These are phyloP conservation scores for Ceratocystis huliohia DNA, from an alignment of 2,329 filamentous ascomycete species.

Conservation along the genomic window DNA sequence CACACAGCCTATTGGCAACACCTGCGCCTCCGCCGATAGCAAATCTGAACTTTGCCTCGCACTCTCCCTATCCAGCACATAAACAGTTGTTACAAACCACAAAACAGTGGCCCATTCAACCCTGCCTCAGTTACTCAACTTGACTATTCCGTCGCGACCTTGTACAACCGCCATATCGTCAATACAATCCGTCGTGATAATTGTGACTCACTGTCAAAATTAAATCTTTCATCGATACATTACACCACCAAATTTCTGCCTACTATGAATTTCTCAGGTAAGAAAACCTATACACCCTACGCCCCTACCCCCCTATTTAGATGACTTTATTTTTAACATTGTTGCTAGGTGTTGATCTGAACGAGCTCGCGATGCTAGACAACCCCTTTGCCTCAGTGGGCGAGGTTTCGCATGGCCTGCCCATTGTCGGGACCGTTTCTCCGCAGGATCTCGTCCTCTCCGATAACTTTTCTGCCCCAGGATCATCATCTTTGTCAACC, in stretches of 20 bases:
- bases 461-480: slow-evolving; percentile 62
- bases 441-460: slow-evolving; percentile 67
- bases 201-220: background rate
- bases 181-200: background rate
- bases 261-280: slow-evolving; percentile 19
- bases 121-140: background rate
- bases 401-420: background rate
- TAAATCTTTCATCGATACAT: background rate
- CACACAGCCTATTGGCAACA: slow-evolving; percentile 50
- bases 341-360: slow-evolving; percentile 42
- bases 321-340: slow-evolving; percentile 1
- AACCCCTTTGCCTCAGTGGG: slow-evolving; percentile 33
- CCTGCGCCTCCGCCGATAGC: slow-evolving; percentile 44
- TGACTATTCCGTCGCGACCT: background rate
- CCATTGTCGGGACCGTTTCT: slow-evolving; percentile 60
- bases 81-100: slow-evolving; percentile 20
- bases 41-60: slow-evolving; percentile 69
- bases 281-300: slow-evolving; percentile 21
- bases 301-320: slow-evolving; percentile 27
- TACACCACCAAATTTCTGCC: background rate
- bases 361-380: slow-evolving; percentile 46
- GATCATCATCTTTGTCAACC: slow-evolving; percentile 69
- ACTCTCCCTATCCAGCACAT: slow-evolving; percentile 41
- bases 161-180: background rate
- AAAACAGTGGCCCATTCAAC: background rate